Evolutionary conservation across 495 filamentous ascomycete genomes (phyloP), one percentile per base, ranked within the genome.

Genomic region (Penicillium atrosanguineum): DNA sequence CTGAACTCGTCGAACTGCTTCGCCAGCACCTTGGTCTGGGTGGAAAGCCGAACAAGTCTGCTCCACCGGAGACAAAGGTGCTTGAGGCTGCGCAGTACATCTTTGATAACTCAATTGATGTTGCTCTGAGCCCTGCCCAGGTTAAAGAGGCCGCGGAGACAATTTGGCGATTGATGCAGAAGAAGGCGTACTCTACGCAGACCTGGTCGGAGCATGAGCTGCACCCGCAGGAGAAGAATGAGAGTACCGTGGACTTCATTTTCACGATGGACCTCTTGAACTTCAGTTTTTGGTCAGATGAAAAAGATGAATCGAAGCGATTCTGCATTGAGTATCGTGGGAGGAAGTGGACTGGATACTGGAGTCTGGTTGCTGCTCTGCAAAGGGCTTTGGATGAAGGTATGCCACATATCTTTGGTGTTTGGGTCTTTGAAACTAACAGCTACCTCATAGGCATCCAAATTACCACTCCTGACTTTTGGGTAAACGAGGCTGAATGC

Each of bases 201-300:
- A 87, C 81, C 6, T 98, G 94, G 94, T 84, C 89, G 7, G 75
- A 84, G 50, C 93, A 96, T 69, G 89, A 93, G 57, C 72, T 97
- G n/a, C 94, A 98, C 62, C 94, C 94, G 11, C 84, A 91, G 57
- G 55, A 80, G 11, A 88, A 88, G 52, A 82, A 94, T 61, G 85
- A 88, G 60, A 81, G 71, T 36, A 89, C 89, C 0, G 83, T 96
- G 11, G 83, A 90, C 55, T 97, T 97, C 63, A 91, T 98, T 44
- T 97, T 98, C 67, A 88, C 88, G 14, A 95, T 97, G 90, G 94
- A 98, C 64, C 67, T 98, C 14, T 75, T 98, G 50, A 98, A 98
- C 66, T 98, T 97, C 62, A 91, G 84, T 26, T 98, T 98, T 69
- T 98, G 93, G 92, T 93, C 89, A 21, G 85, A 86, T 29, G 73